Base-by-base conservation (phyloP, 345 rosid genomes). In the Rhodamnia argentea region DNA sequence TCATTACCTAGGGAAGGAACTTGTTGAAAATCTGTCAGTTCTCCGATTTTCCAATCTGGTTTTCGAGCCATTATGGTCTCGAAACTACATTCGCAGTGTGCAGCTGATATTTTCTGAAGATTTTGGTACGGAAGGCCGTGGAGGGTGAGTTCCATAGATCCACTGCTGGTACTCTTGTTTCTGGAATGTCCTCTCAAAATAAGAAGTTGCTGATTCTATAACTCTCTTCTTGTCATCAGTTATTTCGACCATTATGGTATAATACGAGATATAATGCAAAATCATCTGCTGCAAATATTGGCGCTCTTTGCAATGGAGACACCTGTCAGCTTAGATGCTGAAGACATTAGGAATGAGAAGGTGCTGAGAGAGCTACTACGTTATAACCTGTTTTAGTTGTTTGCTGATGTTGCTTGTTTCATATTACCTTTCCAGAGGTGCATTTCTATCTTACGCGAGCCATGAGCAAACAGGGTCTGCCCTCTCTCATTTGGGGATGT, bases 281-380 rank as follows among this genome's bases (percentile, higher is more conserved):
- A 95, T 85, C 99, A 95, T 92, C 96, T 96, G 83, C 88, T 96
- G 87, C 99, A 96, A 94, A 96, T 96, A 87, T 89, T 96, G 47
- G 92, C 98, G 47, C 92, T 96, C 29, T 96, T 96, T 52, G 98
- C 99, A n/a, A 96, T 95, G 99, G 99, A 95, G 94, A 93, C 98
- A 13, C 99, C 98, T 27, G 98, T 96, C 85, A 96, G 98, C 93
- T 93, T 96, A 89, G 98, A 95, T 84, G 99, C 96, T 47, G 99
- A 96, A 90, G 98, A 96, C 90, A 88, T 95, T 83, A 90, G 99
- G 89, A 96, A 94, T 86, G 99, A 96, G 86, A 96, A 95, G 98
- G 98, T 95, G 91, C n/a, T 44, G 12, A n/a, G 51, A 75, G 55
- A 27, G 81, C 26, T 70, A 18, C 81, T 70, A 70, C 0, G 7